phyloP scores from a whole-genome alignment of 129 eudicot genomes.

The Saussurea involucrata region DNA sequence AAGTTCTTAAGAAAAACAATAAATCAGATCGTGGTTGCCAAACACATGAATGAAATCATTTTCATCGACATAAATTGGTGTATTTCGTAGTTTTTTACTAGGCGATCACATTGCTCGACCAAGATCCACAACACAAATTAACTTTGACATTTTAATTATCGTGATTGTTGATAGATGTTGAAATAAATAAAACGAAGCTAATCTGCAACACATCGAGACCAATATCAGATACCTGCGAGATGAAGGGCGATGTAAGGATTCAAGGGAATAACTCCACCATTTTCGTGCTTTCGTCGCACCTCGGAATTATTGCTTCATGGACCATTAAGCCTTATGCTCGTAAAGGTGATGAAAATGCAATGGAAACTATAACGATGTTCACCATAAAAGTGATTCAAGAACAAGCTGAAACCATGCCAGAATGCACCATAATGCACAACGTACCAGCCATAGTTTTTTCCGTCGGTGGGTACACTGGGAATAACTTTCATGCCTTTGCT shows the following conservation, averaged over 20 bases:
- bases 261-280: conserved; percentile 63
- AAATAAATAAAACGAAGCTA: conserved; percentile 20
- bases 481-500: conserved; percentile 59
- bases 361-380: conserved; percentile 33
- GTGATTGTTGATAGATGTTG: conserved; percentile 15
- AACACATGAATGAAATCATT: no score
- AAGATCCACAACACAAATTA: not conserved
- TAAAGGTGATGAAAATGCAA: conserved; percentile 42
- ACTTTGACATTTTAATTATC: not conserved
- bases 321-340: conserved; percentile 66
- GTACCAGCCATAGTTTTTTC: conserved; percentile 67
- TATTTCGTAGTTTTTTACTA: not conserved
- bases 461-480: conserved; percentile 59
- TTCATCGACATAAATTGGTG: no score
- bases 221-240: conserved; percentile 56
- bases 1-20: no score
- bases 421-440: conserved; percentile 40
- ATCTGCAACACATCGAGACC: conserved; percentile 31
- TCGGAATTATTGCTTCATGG: conserved; percentile 13
- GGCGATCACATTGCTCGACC: not conserved
- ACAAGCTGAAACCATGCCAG: conserved; percentile 26
- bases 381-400: conserved; percentile 10
- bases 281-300: conserved; percentile 19
- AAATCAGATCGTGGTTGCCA: no score
- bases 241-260: conserved; percentile 68